Evolutionary conservation across 306 rosid genomes (phyloP).

Genomic region (Elaeagnus macrophylla): DNA sequence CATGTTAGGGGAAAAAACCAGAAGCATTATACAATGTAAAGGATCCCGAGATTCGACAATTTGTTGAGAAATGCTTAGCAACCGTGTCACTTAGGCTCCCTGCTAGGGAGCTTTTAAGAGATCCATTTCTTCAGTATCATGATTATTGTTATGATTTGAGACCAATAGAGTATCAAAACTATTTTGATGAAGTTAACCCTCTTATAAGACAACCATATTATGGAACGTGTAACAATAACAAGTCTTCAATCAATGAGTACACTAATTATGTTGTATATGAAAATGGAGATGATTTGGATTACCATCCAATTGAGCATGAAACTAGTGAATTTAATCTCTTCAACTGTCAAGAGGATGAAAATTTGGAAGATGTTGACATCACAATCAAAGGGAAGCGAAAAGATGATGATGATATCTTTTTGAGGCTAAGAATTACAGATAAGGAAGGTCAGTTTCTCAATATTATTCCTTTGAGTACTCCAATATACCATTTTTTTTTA

Average conservation of each 20-base stretch:
- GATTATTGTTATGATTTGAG: slow-evolving; percentile 49
- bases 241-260: slow-evolving; percentile 34
- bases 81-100: slow-evolving; percentile 68
- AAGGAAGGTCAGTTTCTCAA: slow-evolving; percentile 60
- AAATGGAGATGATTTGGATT: slow-evolving; percentile 34
- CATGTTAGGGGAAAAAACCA: slow-evolving; percentile 70
- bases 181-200: slow-evolving; percentile 50
- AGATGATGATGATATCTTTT: slow-evolving; percentile 67
- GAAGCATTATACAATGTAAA: slow-evolving; percentile 66
- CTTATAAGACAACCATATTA: slow-evolving; percentile 37
- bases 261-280: slow-evolving; percentile 40
- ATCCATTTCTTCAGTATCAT: slow-evolving; percentile 74
- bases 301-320: slow-evolving; percentile 28
- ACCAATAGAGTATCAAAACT: slow-evolving; percentile 32
- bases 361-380: slow-evolving; percentile 51
- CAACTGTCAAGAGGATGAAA: slow-evolving; percentile 58
- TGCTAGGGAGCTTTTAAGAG: slow-evolving; percentile 73
- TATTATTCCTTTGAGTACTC: slow-evolving; percentile 18
- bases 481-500: slow-evolving; percentile 12
- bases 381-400: slow-evolving; percentile 62
- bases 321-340: slow-evolving; percentile 58
- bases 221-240: slow-evolving; percentile 28
- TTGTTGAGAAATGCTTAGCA: slow-evolving; percentile 88
- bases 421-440: slow-evolving; percentile 87
- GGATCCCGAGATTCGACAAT: slow-evolving; percentile 60